Base-by-base conservation (phyloP, 1,139 yeast species). In the Hemisphaericaspora subhashii region DNA sequence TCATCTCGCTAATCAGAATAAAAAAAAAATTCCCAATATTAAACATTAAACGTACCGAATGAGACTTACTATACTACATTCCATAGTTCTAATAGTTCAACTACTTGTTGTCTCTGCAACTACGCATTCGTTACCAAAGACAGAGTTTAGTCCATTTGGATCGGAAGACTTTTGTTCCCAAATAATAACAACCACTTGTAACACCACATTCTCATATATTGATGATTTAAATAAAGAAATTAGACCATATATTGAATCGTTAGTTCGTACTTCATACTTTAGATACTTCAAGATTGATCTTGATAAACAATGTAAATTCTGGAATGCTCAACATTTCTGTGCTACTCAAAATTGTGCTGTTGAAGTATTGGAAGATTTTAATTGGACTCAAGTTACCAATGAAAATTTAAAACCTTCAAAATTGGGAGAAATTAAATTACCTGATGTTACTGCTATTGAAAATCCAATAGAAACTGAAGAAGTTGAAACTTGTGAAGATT, bases 271-370 rank as follows among this genome's bases (percentile, higher is more conserved):
- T 14, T 84, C 86, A 47, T 87, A 83, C 62, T 92, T 94, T 77
- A 77, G 83, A 47, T 87, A 86, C 59, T 92, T 87, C 69, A 86
- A 88, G 61, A 77, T 94, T 43, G 87, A 94, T 57, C 70, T 94
- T 36, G 92, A 83, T 57, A 84, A 86, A 50, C 81, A 81, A 57
- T 94, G 99, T 60, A 90, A 95, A 28, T 88, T 89, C 58, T 86
- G 94, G 85, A 79, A 81, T 42, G 86, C 83, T 50, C 86, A 80
- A 51, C 84, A 77, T 74, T 81, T 89, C 58, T 94, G 99, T 60
- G 90, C 95, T 50, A 89, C 94, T 55, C 77, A 89, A 48, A 87
- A 90, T 38, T 94, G 99, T 65, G 96, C 97, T 2, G 95, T 94
- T 23, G 97, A 92, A 60, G 77, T 86, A 17, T 58, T 70, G 45